phyloP scores from a whole-genome alignment of 2,329 filamentous ascomycete species.

The Trichoderma hamatum region DNA sequence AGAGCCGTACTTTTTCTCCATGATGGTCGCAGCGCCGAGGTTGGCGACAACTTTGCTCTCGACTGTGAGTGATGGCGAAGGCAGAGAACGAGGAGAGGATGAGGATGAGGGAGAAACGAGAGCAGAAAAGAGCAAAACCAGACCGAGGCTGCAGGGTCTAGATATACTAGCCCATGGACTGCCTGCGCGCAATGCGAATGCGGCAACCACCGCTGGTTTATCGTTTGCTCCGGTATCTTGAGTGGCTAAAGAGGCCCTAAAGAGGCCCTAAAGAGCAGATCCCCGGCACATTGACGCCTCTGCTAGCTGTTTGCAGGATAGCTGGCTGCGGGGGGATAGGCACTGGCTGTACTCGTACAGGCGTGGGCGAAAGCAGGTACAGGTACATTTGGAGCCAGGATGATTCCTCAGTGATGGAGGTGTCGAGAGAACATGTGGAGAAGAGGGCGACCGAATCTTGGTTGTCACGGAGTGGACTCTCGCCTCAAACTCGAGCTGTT shows the following conservation, averaged over 20 bases:
- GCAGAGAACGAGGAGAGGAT: background rate
- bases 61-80: background rate
- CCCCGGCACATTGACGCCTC: slow-evolving; percentile 22
- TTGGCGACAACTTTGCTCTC: background rate
- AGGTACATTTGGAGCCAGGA: background rate
- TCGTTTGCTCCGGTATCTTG: slow-evolving; percentile 1
- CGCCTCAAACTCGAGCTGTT: background rate
- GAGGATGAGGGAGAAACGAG: background rate
- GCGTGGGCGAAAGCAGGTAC: background rate
- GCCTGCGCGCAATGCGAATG: background rate
- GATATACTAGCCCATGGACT: background rate
- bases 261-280: slow-evolving; percentile 13
- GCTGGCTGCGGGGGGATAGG: slow-evolving; percentile 14
- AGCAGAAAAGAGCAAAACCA: background rate
- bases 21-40: slow-evolving; percentile 26
- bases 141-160: slow-evolving; percentile 1
- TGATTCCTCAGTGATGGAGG: background rate
- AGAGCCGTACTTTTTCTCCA: slow-evolving; percentile 29
- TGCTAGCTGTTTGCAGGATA: slow-evolving; percentile 20
- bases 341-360: too few species aligned
- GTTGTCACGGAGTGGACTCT: background rate
- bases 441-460: background rate
- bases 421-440: background rate
- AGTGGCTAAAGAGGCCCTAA: slow-evolving; percentile 6
- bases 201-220: slow-evolving; percentile 1